Conservation (phyloP, 2,329 filamentous ascomycete genomes). For the Xylaria sp. region DNA sequence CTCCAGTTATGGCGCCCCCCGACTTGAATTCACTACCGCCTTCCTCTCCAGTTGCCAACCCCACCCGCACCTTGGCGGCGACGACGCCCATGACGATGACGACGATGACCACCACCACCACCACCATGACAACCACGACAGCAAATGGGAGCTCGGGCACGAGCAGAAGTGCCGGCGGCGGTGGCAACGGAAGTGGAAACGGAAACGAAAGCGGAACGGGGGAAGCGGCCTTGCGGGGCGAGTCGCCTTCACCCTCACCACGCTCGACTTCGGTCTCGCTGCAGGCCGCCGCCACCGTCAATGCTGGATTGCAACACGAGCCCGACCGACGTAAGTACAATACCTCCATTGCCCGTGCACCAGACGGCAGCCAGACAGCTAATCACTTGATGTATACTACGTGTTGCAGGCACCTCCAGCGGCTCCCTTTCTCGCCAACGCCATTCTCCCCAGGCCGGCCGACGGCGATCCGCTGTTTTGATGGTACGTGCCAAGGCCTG, state of each 20-base stretch:
- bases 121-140: no score
- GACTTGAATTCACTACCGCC: constrained; percentile 70
- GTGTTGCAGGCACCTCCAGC: constrained; percentile 60
- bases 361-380: not conserved
- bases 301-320: constrained; percentile 77
- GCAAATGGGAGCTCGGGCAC: constrained; percentile 34
- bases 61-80: constrained; percentile 53
- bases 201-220: constrained; percentile 30
- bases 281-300: constrained; percentile 80
- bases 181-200: constrained; percentile 39
- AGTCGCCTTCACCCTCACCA: constrained; percentile 70
- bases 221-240: constrained; percentile 48
- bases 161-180: constrained; percentile 36
- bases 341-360: no score
- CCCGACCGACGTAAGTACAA: constrained; percentile 63
- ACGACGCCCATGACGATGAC: constrained; percentile 53
- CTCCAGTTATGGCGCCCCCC: constrained; percentile 61
- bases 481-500: constrained; percentile 54
- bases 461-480: constrained; percentile 74
- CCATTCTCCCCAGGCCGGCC: constrained; percentile 61
- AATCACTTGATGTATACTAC: not conserved
- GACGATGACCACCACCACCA: no score
- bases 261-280: constrained; percentile 76
- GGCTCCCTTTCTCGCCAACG: constrained; percentile 61
- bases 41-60: constrained; percentile 53